Conservation (phyloP, 148 eudicot species). For the Camellia lanceoleosa region DNA sequence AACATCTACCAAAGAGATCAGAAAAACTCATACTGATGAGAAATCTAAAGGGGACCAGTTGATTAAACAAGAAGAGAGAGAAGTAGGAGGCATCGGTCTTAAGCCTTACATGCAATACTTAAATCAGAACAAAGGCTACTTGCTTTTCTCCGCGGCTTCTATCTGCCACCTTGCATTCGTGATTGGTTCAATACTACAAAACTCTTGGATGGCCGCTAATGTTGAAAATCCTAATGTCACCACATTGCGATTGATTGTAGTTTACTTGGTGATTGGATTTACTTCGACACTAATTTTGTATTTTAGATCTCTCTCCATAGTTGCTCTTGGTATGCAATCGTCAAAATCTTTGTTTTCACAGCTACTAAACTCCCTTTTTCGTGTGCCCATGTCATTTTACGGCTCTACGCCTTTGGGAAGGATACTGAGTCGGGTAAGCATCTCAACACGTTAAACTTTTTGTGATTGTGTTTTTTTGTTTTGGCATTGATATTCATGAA, state of each 20-base stretch:
- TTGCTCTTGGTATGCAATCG: constrained; percentile 53
- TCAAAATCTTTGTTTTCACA: constrained; percentile 62
- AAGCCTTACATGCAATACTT: constrained; percentile 67
- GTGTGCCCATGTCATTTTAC: constrained; percentile 83
- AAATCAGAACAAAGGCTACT: constrained; percentile 64
- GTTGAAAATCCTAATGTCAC: constrained; percentile 64
- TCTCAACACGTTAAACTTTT: not conserved
- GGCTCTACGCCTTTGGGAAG: constrained; percentile 89
- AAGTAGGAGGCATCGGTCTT: constrained; percentile 67
- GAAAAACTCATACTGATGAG: constrained; percentile 22
- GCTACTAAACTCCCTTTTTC: constrained; percentile 61
- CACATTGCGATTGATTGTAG: constrained; percentile 48
- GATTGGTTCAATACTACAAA: constrained; percentile 60
- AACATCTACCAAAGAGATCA: constrained; percentile 41
- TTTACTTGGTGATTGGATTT: constrained; percentile 62
- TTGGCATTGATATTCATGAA: not conserved
- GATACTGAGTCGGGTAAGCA: constrained; percentile 66
- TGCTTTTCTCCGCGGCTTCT: constrained; percentile 44
- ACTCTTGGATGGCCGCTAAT: constrained; percentile 90
- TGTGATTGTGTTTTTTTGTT: not conserved
- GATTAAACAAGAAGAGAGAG: constrained; percentile 78
- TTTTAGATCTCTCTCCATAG: constrained; percentile 42
- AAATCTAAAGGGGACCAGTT: constrained; percentile 47
- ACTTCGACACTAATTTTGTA: constrained; percentile 40
- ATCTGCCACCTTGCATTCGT: constrained; percentile 49